Percentiles rank a stretch among this genome's conserved stretches.
These are phyloP conservation scores for Rhodotorula sphaerocarpa DNA, from an alignment of 768 basidiomycete species.

Conservation along the genomic window DNA sequence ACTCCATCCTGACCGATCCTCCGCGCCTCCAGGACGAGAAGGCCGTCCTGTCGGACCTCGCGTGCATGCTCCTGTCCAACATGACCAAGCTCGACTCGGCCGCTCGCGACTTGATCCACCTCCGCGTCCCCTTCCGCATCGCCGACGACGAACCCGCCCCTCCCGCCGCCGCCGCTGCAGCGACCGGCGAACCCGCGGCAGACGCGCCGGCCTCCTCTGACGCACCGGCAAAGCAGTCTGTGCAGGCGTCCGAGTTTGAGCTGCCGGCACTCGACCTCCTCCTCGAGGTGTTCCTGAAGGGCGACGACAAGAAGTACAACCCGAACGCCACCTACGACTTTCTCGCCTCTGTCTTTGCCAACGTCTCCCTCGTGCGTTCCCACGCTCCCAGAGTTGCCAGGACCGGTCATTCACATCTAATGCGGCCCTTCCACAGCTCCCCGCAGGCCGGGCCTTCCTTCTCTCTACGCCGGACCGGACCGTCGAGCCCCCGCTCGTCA, in stretches of 20 bases:
- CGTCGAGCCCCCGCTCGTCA: slow-evolving; percentile 58
- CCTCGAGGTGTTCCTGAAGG: slow-evolving; percentile 80
- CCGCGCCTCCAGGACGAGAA: slow-evolving; percentile 61
- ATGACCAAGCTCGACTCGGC: slow-evolving; percentile 65
- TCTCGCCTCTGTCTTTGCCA: slow-evolving; percentile 87
- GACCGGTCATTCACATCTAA: not conserved
- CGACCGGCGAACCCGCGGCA: not conserved
- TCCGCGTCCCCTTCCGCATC: slow-evolving; percentile 56
- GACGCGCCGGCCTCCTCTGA: not conserved
- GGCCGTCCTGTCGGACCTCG: slow-evolving; percentile 82
- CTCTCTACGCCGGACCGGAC: slow-evolving; percentile 47
- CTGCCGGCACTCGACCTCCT: slow-evolving; percentile 67
- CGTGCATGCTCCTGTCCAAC: slow-evolving; percentile 96
- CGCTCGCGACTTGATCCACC: slow-evolving; percentile 56
- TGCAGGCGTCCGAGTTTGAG: slow-evolving; percentile 47
- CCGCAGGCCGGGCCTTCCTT: slow-evolving; percentile 69
- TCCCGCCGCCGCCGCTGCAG: slow-evolving; percentile 36
- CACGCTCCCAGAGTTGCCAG: not conserved
- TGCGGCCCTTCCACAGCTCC: slow-evolving; percentile 50
- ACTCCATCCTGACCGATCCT: not conserved
- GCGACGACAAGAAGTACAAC: slow-evolving; percentile 53
- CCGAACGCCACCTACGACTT: slow-evolving; percentile 69
- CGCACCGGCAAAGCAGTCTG: not conserved
- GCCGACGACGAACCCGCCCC: slow-evolving; percentile 1
- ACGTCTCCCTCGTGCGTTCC: slow-evolving; percentile 65